Evolutionary conservation across 2,329 filamentous ascomycete genomes (phyloP), one percentile per base, ranked within the genome.

Genomic region (Aspergillus sergii): DNA sequence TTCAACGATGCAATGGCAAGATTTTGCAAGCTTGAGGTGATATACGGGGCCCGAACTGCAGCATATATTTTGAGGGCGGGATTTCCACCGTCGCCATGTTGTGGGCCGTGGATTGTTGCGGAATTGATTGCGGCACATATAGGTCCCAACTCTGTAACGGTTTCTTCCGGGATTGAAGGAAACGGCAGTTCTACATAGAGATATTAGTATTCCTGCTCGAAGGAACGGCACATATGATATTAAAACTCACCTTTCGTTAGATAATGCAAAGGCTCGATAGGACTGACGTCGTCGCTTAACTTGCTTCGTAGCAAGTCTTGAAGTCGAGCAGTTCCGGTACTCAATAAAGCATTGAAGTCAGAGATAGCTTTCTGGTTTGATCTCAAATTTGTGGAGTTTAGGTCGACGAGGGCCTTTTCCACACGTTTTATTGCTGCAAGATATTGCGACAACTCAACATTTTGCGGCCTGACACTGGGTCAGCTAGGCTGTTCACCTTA

Each of bases 361-460:
- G 88, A 82, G 61, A 95, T 91, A 2, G 93, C 93, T 76, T 94
- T 90, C 75, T 98, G 94, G 64, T 97, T 98, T 11, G 94, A 91
- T 61, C 92, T 89, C 58, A 99, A 82, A 70, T 97, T 97, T n/a
- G 94, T 94, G 3, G 91, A 86, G 75, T 91, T 91, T 81, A 99
- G 90, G 66, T 96, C 92, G 64, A 84, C 80, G 60, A 97, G 84
- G n/a, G 94, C 91, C 75, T 91, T 91, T 72, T 91, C 93, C 36
- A 97, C 87, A 48, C 95, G 90, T 79, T 96, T 95, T 69, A 98
- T 88, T 7, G 94, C 97, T 53, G 89, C 89, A 57, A 99, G 87
- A 78, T 97, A 99, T 70, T 92, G 91, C 43, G 88, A 85, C 61
- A 99, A 82, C 46, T 94, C 94, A 36, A 89, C 89, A 78, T 90